Base-by-base conservation (phyloP, 139 green algal genomes). In the Closterium sp. region DNA sequence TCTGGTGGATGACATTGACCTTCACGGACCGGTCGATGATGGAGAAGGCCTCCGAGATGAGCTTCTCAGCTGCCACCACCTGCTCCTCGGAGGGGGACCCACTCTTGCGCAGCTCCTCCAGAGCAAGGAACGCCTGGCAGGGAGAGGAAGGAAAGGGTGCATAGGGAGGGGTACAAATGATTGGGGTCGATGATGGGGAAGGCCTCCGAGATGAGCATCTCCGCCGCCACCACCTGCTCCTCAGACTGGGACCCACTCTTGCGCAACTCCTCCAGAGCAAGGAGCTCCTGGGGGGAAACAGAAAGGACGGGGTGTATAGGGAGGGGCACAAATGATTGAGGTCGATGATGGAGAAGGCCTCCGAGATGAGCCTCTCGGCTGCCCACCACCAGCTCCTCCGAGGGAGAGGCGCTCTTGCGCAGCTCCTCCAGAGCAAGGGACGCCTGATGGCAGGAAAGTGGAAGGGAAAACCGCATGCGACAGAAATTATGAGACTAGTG, bases 11-110 rank as follows among this genome's bases (percentile, higher is more conserved):
- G 87, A 88, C 93, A 1, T 89, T 89, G 23, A 93, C 90, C 87
- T 93, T 93, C 86, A 91, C 90, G 0, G 87, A 88, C 90, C 93
- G 93, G 76, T 93, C 90, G 33, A 93, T 93, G 32, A 93, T 93
- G 34, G 30, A 34, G 19, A 91, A 93, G 3, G 90, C 90, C 33
- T 92, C 87, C 3, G 90, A 34, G n/a, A 93, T 93, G 32, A 91
- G 35, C 90, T 93, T 91, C 90, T 92, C 86, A 23, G 88, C 34
- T 25, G 89, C 34, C 84, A 35, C 85, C n/a, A 92, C 4, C 23
- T 92, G 33, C 89, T 92, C 89, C 43, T 34, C 33, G 31, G 33
- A 30, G 3, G 19, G 89, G 4, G 12, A 76, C 19, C 84, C n/a
- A 28, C 32, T 69, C 83, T 55, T 89, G 21, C 43, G 92, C 5